Percentiles rank a stretch among this genome's conserved stretches.
Evolutionary conservation across 192 early-diverging fungal genomes (phyloP).

Genomic region (Spinellus fusiger): DNA sequence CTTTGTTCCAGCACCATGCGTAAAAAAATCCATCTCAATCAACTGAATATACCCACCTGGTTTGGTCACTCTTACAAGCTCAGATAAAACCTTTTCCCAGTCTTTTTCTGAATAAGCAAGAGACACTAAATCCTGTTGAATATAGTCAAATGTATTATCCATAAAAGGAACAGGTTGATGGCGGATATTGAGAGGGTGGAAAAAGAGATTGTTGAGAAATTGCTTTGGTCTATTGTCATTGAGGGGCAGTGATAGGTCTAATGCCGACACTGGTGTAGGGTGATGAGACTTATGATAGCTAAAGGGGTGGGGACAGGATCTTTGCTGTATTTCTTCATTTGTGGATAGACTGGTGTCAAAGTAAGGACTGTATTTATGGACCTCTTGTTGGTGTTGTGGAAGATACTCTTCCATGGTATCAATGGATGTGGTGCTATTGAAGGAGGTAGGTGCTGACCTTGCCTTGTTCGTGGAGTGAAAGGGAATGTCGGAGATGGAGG

Average conservation of each 20-base stretch:
- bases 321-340: no score
- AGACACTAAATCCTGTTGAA: constrained; percentile 5
- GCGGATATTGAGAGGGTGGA: not conserved
- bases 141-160: constrained; percentile 19
- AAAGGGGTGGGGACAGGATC: not conserved
- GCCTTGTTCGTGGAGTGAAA: not conserved
- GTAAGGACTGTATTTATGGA: not conserved
- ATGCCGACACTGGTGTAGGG: not conserved
- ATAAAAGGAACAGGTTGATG: constrained; percentile 6
- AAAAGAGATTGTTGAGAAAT: constrained; percentile 8
- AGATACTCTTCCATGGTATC: not conserved
- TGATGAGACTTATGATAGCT: not conserved
- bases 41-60: constrained; percentile 33
- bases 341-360: no score
- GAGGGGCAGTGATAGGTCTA: not conserved
- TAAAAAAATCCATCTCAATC: constrained; percentile 22
- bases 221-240: not conserved
- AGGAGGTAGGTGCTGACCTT: not conserved
- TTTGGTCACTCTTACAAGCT: constrained; percentile 26
- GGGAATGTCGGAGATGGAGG: not conserved
- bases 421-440: not conserved
- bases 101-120: not conserved
- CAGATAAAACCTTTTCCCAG: constrained; percentile 3
- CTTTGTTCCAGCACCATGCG: not conserved
- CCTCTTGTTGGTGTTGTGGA: not conserved